Evolutionary conservation across 345 rosid genomes (phyloP), one percentile per base, ranked within the genome.

Genomic region (Litchi chinensis): DNA sequence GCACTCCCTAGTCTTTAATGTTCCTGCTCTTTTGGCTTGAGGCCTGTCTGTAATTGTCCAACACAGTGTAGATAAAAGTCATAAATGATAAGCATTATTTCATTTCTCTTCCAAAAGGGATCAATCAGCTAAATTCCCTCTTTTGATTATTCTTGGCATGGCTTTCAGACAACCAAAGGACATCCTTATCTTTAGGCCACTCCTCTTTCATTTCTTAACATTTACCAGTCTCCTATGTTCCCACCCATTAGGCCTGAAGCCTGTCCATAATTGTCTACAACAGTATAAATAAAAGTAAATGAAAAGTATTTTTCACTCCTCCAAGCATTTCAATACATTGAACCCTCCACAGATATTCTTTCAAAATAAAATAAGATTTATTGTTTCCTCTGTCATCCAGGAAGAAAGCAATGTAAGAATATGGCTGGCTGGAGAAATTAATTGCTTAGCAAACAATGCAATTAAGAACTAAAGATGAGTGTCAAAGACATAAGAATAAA

Each of bases 401-500:
- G 59, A 70, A 46, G 62, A 70, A 15, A 46, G 11, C n/a, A 24
- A 50, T 3, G 18, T 18, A 12, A 8, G 41, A 65, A 19, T 6
- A n/a, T 19, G 63, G 56, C 56, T 13, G 56, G 37, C 37, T 13
- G 19, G 56, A 50, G 56, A 50, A 54, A 54, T 3, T 54, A 60
- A 60, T 60, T 21, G 16, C 63, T 28, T 3, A 6, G 43, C 43
- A 8, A 19, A n/a, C 10, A 4, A 32, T 41, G 13, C 40, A 41
- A 10, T 8, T 26, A 15, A 26, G 52, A 60, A 41, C 1, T 8
- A 19, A 15, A 26, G 52, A 60, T 8, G 5, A 21, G 54, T 3
- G 19, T 18, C 26, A 64, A 68, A 76, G 52, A 68, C 56, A 70
- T 56, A 39, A 63, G n/a, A 65, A 73, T 70, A 19, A 43, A 26